Percentiles rank a stretch among this genome's conserved stretches.
Evolutionary conservation across 352 stramenopile species (phyloP).

Genomic region (Phytophthora pisi): DNA sequence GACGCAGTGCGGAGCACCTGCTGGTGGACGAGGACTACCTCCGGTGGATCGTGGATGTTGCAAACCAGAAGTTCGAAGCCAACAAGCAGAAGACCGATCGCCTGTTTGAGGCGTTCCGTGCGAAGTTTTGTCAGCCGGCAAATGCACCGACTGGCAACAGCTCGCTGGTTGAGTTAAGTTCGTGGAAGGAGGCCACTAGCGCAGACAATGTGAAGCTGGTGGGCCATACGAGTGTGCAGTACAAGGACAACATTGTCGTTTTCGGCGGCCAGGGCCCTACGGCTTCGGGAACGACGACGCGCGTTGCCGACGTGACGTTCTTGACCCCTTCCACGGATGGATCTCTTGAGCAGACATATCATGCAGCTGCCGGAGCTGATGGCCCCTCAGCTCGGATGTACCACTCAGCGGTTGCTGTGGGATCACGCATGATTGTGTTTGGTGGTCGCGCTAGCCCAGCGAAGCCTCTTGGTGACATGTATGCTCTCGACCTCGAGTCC

Average conservation of each 20-base stretch:
- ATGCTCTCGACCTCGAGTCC: constrained; percentile 53
- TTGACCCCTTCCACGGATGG: constrained; percentile 27
- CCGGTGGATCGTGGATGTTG: constrained; percentile 72
- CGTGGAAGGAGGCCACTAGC: constrained; percentile 25
- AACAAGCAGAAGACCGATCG: constrained; percentile 79
- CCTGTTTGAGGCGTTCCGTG: constrained; percentile 62
- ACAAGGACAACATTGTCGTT: constrained; percentile 52
- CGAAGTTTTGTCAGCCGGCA: constrained; percentile 43
- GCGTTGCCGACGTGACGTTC: constrained; percentile 58
- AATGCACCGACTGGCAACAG: not conserved
- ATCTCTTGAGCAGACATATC: constrained; percentile 39
- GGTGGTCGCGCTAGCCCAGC: constrained; percentile 74
- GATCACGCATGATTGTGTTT: constrained; percentile 77
- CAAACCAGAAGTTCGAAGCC: constrained; percentile 87
- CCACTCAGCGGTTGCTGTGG: constrained; percentile 65
- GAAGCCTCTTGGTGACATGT: constrained; percentile 74
- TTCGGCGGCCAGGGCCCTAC: constrained; percentile 77
- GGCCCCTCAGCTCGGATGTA: constrained; percentile 71
- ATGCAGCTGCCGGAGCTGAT: constrained; percentile 14
- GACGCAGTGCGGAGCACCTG: constrained; percentile 47
- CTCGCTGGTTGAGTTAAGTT: constrained; percentile 28
- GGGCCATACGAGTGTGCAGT: constrained; percentile 66
- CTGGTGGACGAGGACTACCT: constrained; percentile 77
- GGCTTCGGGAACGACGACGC: constrained; percentile 59
- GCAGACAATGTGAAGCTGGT: constrained; percentile 55